These are phyloP conservation scores for Coprinopsis strossmayeri DNA, from an alignment of 768 basidiomycete species.

Conservation along the genomic window DNA sequence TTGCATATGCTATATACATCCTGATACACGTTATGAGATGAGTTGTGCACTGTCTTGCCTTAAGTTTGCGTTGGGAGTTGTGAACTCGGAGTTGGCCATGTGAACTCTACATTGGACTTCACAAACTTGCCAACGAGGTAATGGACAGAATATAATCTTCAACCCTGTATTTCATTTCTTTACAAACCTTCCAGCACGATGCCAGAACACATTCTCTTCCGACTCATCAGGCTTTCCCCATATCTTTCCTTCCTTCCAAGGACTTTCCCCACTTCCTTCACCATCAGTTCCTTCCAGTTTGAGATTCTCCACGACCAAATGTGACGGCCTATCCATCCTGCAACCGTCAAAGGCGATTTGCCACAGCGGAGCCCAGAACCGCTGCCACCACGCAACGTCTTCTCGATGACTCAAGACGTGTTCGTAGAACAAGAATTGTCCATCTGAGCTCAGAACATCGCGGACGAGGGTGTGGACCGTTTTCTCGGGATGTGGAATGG, in stretches of 20 bases:
- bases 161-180: constrained; percentile 35
- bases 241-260: too few species aligned
- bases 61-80: too few species aligned
- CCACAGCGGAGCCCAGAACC: constrained; percentile 72
- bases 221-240: too few species aligned
- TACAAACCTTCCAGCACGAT: constrained; percentile 49
- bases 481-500: constrained; percentile 49
- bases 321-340: constrained; percentile 50
- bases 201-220: constrained; percentile 52
- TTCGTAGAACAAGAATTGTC: constrained; percentile 61
- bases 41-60: too few species aligned
- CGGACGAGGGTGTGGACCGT: constrained; percentile 40
- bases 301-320: constrained; percentile 37
- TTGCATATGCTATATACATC: not conserved
- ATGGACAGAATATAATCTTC: too few species aligned
- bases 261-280: not conserved
- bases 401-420: constrained; percentile 51
- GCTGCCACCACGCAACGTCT: constrained; percentile 68
- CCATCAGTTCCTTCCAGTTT: too few species aligned
- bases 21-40: not conserved
- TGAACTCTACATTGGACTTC: too few species aligned
- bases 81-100: too few species aligned
- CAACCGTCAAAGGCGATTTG: constrained; percentile 54
- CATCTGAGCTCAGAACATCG: constrained; percentile 56
- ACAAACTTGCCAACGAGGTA: too few species aligned